Base-by-base conservation (phyloP, 495 filamentous ascomycete genomes). In the Xylaria intraflava region DNA sequence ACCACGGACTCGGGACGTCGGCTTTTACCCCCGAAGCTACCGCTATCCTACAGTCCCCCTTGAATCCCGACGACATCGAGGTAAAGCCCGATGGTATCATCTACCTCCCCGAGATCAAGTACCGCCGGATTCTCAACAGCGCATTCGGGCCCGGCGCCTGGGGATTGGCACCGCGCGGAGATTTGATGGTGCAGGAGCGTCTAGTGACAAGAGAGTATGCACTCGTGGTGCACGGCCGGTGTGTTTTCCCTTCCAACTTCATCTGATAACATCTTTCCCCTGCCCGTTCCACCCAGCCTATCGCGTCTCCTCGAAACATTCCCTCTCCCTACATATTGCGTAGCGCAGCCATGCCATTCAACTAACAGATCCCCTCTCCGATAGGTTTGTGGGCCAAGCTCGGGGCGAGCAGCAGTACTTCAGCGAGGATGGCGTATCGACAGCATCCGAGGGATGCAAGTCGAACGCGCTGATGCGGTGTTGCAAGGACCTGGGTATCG, bases 91-190 rank as follows among this genome's bases (percentile, higher is more conserved):
- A 98, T 71, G 93, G 93, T 26, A 94, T 98, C 60, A 75, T 96
- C 43, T 98, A 96, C 66, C 78, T 98, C 49, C 93, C 93, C 12
- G 93, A 98, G 79, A 98, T 98, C 75, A 98, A 98, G 70, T 98
- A 98, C 70, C 77, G 93, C 20, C 77, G 93, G 35, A 96, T 96
- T 52, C 71, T 98, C 58, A 96, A 96, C 64, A 65, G 72, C 35
- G 90, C 93, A 0, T 98, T 98, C 71, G 93, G 93, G 0, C 93
- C 93, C 2, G 94, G 94, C 2, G 93, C 86, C 1, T 98, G 93
- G 93, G 94, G 93, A 1, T 69, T 98, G 33, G 93, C 88, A 38
- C 93, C 93, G 16, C 72, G 93, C 19, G 88, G 92, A 12, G 90
- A 95, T 76, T 86, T 90, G 53, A 89, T 91, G 41, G 89, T 98